Conservation (phyloP, 495 filamentous ascomycete genomes). For the Daldinia caldariorum region DNA sequence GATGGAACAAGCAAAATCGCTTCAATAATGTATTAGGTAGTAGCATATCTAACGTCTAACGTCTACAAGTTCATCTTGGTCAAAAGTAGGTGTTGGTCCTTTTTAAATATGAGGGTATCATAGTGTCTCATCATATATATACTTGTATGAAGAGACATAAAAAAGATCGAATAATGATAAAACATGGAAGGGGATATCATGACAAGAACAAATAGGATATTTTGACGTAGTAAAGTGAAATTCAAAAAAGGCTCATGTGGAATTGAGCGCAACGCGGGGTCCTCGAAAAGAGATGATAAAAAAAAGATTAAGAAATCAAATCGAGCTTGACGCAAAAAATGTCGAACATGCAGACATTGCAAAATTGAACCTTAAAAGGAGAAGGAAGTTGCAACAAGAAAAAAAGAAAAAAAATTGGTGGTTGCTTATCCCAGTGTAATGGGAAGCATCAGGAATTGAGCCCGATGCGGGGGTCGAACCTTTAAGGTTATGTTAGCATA, state of each 20-base stretch:
- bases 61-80: not conserved
- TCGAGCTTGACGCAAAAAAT: not conserved
- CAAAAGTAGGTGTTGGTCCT: not conserved
- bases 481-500: not conserved
- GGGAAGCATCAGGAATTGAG: slow-evolving; percentile 50
- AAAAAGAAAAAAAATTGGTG: slow-evolving; percentile 8
- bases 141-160: not conserved
- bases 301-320: not conserved
- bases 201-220: not conserved
- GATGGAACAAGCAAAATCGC: not conserved
- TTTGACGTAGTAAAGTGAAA: not conserved
- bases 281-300: not conserved
- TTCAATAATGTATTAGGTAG: not conserved
- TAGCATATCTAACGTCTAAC: not conserved
- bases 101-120: not conserved
- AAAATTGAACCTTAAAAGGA: not conserved
- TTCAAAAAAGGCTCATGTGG: not conserved
- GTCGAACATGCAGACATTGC: no score
- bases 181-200: not conserved
- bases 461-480: slow-evolving; percentile 52
- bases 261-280: not conserved
- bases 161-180: not conserved
- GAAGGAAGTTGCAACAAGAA: not conserved
- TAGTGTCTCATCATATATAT: not conserved
- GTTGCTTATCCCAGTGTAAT: slow-evolving; percentile 9